Base-by-base conservation (phyloP, 371 early-diverging fungal species). In the Syncephalis plumigaleata region DNA sequence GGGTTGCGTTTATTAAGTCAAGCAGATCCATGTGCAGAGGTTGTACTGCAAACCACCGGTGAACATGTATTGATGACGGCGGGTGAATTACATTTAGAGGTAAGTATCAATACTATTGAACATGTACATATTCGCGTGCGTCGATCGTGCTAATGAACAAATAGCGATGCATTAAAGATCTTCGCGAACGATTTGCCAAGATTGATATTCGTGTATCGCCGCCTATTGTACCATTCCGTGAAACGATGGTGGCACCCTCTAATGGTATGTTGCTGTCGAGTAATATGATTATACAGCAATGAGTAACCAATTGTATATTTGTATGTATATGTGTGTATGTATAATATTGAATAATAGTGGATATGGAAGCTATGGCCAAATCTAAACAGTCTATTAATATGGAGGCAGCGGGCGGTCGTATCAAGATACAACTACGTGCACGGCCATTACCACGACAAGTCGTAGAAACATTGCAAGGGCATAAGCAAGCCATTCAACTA, bases 221-320 rank as follows among this genome's bases (percentile, higher is more conserved):
- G 38, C 97, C 98, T 0, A 84, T 95, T 56, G 97, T 98, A 0
- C 97, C 97, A n/a, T 97, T 88, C 68, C 73, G 94, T 36, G 98
- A 98, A 64, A 86, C 89, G 1, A 79, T 95, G 45, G 78, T 79
- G 18, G 23, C 25, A 17, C 17, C 36, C 4, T 20, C 40, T 27
- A 49, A 46, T 54, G 42, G 17, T 22, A 7, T 8, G 15, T 20
- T 24, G 40, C 40, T 16, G 15, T 40, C 8, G 5, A 40, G n/a
- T 40, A 16, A 11, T 11, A 31, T n/a, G n/a, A 31, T 11, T 31
- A 31, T 31, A 11, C 4, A 7, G 31, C 31, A 31, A 31, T 11
- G 31, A 31, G 4, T 7, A 11, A 31, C 31, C 11, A 31, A 31
- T 31, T 7, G 31, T 11, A 31, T 11, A 11, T 7, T 11, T 31